These are phyloP conservation scores for Vachellia pachyceras DNA, from an alignment of 306 rosid genomes.

Conservation along the genomic window DNA sequence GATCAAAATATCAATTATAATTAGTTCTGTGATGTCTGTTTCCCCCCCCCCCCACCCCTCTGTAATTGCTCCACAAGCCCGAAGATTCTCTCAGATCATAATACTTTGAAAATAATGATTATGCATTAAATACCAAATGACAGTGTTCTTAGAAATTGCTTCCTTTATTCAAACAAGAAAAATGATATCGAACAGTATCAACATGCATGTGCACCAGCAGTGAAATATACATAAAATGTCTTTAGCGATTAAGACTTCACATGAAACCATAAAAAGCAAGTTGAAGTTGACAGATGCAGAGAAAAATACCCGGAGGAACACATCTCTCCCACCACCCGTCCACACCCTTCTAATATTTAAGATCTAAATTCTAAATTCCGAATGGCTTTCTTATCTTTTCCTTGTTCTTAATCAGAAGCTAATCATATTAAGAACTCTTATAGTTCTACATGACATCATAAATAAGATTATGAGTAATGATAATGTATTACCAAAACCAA, in stretches of 20 bases:
- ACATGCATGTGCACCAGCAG: conserved; percentile 24
- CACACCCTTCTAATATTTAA: neutral
- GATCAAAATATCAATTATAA: neutral
- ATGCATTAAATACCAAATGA: neutral
- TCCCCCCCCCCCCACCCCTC: neutral
- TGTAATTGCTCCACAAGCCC: neutral
- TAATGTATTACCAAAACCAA: neutral
- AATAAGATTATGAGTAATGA: neutral
- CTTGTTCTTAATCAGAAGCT: neutral
- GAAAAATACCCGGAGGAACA: neutral
- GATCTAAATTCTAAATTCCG: neutral
- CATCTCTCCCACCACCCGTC: neutral
- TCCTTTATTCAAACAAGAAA: neutral
- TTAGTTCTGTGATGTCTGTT: neutral
- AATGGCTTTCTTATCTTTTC: neutral
- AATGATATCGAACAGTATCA: neutral
- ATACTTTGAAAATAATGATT: neutral
- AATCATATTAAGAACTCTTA: neutral
- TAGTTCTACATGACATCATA: neutral
- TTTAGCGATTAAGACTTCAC: neutral
- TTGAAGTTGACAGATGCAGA: conserved; percentile 7
- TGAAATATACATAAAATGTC: conserved; percentile 21
- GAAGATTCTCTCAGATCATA: neutral
- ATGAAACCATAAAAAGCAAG: neutral
- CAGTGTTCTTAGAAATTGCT: conserved; percentile 3